phyloP scores from a whole-genome alignment of 148 eudicot species.

The Chenopodium suecicum region DNA sequence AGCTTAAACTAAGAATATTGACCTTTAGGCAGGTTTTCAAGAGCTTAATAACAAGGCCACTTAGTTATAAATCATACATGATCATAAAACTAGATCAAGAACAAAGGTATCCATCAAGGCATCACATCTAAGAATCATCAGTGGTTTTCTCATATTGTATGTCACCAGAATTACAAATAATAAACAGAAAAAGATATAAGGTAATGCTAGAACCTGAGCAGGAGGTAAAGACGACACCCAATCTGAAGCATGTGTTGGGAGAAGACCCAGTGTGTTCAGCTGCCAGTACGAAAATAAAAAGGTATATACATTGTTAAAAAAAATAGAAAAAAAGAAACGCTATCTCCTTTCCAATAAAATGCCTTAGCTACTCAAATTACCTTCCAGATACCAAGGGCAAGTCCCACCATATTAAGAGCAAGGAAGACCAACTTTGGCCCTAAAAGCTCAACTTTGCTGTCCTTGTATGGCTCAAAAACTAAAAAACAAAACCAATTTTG shows the following conservation, averaged over 20 bases:
- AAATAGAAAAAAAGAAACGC: not conserved
- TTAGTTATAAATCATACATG: not conserved
- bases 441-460: slow-evolving; percentile 75
- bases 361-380: slow-evolving; percentile 30
- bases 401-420: slow-evolving; percentile 79
- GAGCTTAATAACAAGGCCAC: not conserved
- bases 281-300: slow-evolving; percentile 34
- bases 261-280: slow-evolving; percentile 95
- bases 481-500: slow-evolving; percentile 25
- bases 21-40: not conserved
- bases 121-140: not conserved
- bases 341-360: not conserved
- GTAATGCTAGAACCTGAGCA: slow-evolving; percentile 59
- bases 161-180: not conserved
- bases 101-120: not conserved
- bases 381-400: slow-evolving; percentile 91
- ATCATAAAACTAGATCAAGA: not conserved
- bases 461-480: slow-evolving; percentile 95
- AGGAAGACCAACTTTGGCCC: slow-evolving; percentile 75
- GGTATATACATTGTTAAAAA: slow-evolving; percentile 1
- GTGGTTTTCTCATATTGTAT: not conserved
- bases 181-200: slow-evolving; percentile 3
- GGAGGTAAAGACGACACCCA: slow-evolving; percentile 97
- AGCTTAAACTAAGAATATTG: not conserved
- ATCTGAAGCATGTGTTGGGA: slow-evolving; percentile 93